Conservation (phyloP, 345 rosid genomes). For the Lenwebbia sp. region DNA sequence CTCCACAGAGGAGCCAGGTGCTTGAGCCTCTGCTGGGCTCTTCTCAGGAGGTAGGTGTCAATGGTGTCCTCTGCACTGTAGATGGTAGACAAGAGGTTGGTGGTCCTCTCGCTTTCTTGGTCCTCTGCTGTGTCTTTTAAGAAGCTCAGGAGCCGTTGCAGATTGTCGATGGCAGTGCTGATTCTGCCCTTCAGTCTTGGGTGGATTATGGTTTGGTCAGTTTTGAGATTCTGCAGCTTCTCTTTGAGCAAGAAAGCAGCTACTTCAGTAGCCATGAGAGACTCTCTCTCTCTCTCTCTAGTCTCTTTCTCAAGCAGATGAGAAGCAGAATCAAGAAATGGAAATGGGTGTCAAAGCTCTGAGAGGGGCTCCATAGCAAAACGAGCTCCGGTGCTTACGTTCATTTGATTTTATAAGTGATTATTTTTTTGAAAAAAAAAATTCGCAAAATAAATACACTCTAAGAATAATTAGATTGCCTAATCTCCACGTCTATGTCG, state of each 20-base stretch:
- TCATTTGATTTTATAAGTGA: too few relatives aligned
- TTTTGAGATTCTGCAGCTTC: background rate
- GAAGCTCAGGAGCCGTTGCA: background rate
- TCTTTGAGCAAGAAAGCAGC: background rate
- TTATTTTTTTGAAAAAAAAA: too few relatives aligned
- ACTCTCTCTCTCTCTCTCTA: background rate
- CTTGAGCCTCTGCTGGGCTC: background rate
- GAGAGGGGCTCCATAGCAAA: too few relatives aligned
- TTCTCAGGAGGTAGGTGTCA: background rate
- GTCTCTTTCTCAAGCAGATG: background rate
- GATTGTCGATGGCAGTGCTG: background rate
- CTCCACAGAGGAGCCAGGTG: background rate
- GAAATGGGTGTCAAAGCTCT: background rate
- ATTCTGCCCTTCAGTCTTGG: background rate
- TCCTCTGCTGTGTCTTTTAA: fast-evolving
- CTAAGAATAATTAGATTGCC: too few relatives aligned
- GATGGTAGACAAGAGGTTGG: background rate
- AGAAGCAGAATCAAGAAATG: background rate
- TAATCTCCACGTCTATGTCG: too few relatives aligned
- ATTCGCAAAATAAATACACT: too few relatives aligned
- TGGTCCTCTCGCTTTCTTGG: background rate
- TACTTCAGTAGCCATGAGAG: background rate
- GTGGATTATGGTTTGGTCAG: background rate
- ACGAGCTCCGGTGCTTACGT: too few relatives aligned
- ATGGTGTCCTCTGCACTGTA: background rate